phyloP scores from a whole-genome alignment of 1,139 yeast genomes.

The Scheffersomyces illinoinensis region DNA sequence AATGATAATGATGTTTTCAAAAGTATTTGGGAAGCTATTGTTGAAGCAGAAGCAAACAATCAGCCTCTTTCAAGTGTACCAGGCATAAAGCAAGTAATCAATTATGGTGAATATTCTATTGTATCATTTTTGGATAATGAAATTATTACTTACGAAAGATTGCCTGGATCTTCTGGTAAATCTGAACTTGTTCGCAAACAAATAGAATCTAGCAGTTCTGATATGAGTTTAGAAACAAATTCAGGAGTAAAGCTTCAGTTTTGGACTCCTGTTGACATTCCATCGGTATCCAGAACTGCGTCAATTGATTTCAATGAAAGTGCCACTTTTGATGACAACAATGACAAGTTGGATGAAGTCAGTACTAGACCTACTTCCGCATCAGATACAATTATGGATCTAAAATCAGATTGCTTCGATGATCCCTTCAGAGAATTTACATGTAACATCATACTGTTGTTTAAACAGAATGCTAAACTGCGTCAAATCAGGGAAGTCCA shows the following conservation, averaged over 20 bases:
- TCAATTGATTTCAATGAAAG: background rate
- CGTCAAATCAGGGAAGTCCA: background rate
- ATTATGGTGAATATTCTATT: background rate
- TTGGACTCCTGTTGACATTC: background rate
- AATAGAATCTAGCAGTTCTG: background rate
- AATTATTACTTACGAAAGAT: background rate
- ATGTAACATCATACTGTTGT: background rate
- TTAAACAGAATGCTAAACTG: background rate
- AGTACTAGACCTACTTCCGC: background rate
- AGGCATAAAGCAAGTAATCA: background rate
- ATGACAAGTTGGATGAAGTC: background rate
- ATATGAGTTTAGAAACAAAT: background rate
- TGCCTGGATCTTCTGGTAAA: background rate
- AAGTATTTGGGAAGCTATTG: background rate
- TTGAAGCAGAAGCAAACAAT: background rate
- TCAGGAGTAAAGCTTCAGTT: background rate
- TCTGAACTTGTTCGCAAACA: background rate
- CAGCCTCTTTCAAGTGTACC: background rate
- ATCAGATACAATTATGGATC: background rate
- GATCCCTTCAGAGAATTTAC: background rate
- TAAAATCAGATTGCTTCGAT: background rate
- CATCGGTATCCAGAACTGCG: background rate
- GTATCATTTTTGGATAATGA: background rate
- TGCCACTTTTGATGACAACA: background rate
- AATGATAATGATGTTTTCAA: background rate